Percentiles rank a stretch among this genome's conserved stretches.
phyloP scores from a whole-genome alignment of 2,329 filamentous ascomycete genomes.

The Orbilia quercus region DNA sequence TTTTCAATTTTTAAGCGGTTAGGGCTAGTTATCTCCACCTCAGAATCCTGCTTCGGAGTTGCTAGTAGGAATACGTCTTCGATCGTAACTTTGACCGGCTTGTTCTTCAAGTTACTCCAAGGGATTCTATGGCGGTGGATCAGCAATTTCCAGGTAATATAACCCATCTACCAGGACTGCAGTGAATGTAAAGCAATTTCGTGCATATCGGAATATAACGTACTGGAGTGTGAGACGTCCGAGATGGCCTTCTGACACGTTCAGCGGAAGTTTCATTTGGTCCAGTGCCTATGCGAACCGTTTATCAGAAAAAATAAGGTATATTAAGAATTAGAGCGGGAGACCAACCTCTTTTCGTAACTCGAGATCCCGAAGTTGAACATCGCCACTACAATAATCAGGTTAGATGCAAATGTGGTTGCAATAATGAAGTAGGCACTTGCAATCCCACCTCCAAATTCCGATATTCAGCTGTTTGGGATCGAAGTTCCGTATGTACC shows the following conservation, averaged over 20 bases:
- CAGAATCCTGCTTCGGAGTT: slow-evolving; percentile 92
- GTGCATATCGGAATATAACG: slow-evolving; percentile 6
- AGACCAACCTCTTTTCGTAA: slow-evolving; percentile 74
- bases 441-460: slow-evolving; percentile 80
- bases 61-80: slow-evolving; percentile 97
- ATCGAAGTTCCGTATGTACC: slow-evolving; percentile 93
- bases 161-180: neutral
- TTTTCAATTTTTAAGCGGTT: neutral
- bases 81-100: slow-evolving; percentile 93
- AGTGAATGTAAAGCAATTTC: neutral
- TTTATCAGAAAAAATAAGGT: neutral
- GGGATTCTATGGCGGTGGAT: slow-evolving; percentile 73
- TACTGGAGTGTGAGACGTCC: slow-evolving; percentile 80
- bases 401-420: slow-evolving; percentile 9
- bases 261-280: slow-evolving; percentile 94
- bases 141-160: neutral
- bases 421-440: neutral
- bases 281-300: slow-evolving; percentile 77
- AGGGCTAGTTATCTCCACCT: slow-evolving; percentile 62
- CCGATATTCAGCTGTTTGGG: slow-evolving; percentile 97
- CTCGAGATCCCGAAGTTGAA: slow-evolving; percentile 92
- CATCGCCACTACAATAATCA: slow-evolving; percentile 74
- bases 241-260: slow-evolving; percentile 94
- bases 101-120: slow-evolving; percentile 95
- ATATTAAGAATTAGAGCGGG: neutral